These are phyloP conservation scores for Lodderomyces pseudojiufengensis DNA, from an alignment of 1,139 yeast species.

Conservation along the genomic window DNA sequence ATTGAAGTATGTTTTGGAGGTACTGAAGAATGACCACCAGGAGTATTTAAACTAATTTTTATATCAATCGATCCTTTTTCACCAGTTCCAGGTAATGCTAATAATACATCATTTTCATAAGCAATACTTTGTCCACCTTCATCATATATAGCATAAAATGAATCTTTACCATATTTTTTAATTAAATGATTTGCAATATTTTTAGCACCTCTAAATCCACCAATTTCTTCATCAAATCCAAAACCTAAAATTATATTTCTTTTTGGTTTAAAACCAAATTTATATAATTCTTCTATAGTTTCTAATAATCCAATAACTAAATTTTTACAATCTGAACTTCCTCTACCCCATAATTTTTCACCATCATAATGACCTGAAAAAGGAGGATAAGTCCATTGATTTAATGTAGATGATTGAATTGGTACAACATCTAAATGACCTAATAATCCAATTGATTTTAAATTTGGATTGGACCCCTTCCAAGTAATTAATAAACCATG, in stretches of 20 bases:
- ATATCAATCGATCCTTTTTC: slow-evolving; percentile 41
- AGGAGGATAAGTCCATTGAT: slow-evolving; percentile 41
- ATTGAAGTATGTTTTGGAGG: slow-evolving; percentile 45
- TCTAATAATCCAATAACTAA: slow-evolving; percentile 40
- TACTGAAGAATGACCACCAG: slow-evolving; percentile 45
- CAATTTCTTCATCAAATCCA: slow-evolving; percentile 44
- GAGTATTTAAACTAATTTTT: slow-evolving; percentile 30
- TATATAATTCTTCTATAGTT: slow-evolving; percentile 35
- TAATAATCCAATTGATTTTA: slow-evolving; percentile 35
- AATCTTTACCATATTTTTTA: slow-evolving; percentile 32
- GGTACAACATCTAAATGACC: slow-evolving; percentile 49
- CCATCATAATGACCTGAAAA: slow-evolving; percentile 43
- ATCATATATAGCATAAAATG: slow-evolving; percentile 37
- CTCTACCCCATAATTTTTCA: slow-evolving; percentile 42
- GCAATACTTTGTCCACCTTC: slow-evolving; percentile 37
- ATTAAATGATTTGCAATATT: slow-evolving; percentile 24
- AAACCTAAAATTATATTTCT: slow-evolving; percentile 41
- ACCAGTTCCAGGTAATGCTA: slow-evolving; percentile 51
- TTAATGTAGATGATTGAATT: slow-evolving; percentile 29
- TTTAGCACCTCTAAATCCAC: slow-evolving; percentile 30
- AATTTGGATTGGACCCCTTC: slow-evolving; percentile 20
- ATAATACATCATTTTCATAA: slow-evolving; percentile 36
- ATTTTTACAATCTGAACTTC: slow-evolving; percentile 45
- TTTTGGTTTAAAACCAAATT: slow-evolving; percentile 30
- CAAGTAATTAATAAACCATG: slow-evolving; percentile 30